Base-by-base conservation (phyloP, 495 filamentous ascomycete genomes). In the Tuber umbilicatum region DNA sequence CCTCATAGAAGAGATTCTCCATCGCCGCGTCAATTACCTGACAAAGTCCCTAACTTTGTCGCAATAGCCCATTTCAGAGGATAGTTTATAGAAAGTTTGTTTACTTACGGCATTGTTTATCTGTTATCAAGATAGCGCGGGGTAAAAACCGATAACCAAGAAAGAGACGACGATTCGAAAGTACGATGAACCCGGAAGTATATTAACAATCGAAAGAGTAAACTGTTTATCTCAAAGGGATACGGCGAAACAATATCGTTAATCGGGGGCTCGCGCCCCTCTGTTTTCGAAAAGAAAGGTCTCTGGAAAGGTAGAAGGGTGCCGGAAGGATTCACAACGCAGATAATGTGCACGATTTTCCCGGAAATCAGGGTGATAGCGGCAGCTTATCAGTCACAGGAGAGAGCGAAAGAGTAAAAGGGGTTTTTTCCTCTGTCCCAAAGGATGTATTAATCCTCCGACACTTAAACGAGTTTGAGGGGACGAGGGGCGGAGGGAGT, bases 41-140 rank as follows among this genome's bases (percentile, higher is more conserved):
- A 27, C n/a, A 19, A 55, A 73, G 47, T 31, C 38, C 19, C 5
- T n/a, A 35, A 6, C 14, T 50, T 42, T 41, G 69, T 23, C 19
- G 38, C 7, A 31, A 35, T 2, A 5, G 69, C 31, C 37, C n/a
- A 40, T 31, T 6, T 43, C 27, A 21, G 43, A 50, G 40, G n/a
- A 38, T n/a, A 68, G 23, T 72, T 72, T 42, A n/a, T 14, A 64
- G n/a, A 68, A 45, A 35, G 69, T 73, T 77, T 80, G 73, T 80
- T 75, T 74, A 81, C 79, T 81, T 73, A 81, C 79, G 79, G 79
- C 79, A 81, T 81, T 76, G 55, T 72, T 79, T 79, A 78, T 74
- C 76, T n/a, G 55, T 69, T 76, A 76, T 77, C 68, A 76, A 31
- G 73, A 67, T 72, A 45, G 75, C 70, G 76, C 40, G 74, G 74